Evolutionary conservation across 495 filamentous ascomycete species (phyloP).

Genomic region (Trichoderma parareesei): DNA sequence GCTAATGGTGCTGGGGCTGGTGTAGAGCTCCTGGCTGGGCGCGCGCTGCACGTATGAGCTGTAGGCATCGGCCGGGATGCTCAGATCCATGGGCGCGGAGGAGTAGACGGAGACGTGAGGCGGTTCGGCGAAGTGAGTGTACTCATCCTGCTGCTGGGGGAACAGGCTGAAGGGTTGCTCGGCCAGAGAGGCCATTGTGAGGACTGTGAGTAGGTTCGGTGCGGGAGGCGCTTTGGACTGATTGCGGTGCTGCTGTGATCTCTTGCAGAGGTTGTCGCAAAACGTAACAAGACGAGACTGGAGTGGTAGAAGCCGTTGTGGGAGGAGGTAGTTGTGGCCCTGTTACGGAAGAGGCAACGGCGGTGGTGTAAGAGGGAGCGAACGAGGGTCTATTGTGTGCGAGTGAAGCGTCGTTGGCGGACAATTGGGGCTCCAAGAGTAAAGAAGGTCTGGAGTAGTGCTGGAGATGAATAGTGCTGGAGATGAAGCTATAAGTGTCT

Average conservation of each 20-base stretch:
- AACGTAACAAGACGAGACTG: not conserved
- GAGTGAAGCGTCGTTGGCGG: not conserved
- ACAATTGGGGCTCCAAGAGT: not conserved
- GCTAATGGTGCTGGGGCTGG: slow-evolving; percentile 4
- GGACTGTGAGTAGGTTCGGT: slow-evolving; percentile 11
- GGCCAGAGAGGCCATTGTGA: slow-evolving; percentile 22
- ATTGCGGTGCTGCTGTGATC: not conserved
- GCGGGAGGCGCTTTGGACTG: not conserved
- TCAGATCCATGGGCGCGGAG: slow-evolving; percentile 31
- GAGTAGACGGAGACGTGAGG: slow-evolving; percentile 26
- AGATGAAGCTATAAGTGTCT: not conserved
- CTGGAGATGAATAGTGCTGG: slow-evolving; percentile 1
- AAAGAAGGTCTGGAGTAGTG: not conserved
- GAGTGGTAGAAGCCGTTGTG: not conserved
- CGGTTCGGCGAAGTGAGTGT: slow-evolving; percentile 37
- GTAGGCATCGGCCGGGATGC: slow-evolving; percentile 33
- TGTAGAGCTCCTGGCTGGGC: slow-evolving; percentile 4
- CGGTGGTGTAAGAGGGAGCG: not conserved
- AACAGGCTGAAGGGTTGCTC: slow-evolving; percentile 28
- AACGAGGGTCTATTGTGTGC: slow-evolving; percentile 1
- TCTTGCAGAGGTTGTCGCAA: not conserved
- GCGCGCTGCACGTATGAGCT: not conserved
- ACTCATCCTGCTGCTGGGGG: slow-evolving; percentile 26
- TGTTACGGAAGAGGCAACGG: not conserved
- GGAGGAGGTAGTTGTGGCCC: not conserved